Evolutionary conservation across 2,329 filamentous ascomycete genomes (phyloP).

Genomic region (Colletotrichum noveboracense): DNA sequence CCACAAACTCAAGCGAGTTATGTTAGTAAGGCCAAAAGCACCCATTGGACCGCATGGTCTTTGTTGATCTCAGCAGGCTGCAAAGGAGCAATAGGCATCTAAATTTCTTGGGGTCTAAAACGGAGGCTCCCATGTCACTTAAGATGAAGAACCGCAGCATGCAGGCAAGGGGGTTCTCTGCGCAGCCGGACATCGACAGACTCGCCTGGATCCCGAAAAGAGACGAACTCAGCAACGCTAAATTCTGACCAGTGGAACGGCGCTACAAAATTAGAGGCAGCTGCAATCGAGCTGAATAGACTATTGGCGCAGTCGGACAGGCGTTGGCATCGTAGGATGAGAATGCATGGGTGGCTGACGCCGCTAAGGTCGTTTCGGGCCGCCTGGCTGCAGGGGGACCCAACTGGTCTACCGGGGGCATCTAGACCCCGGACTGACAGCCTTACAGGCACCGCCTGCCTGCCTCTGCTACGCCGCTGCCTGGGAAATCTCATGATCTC

Average conservation of each 20-base stretch:
- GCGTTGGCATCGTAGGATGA: constrained; percentile 11
- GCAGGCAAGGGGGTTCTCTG: background rate
- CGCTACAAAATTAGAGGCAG: background rate
- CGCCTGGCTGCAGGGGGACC: constrained; percentile 12
- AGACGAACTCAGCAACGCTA: background rate
- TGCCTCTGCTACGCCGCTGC: background rate
- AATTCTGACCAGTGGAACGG: constrained; percentile 11
- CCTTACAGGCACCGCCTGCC: background rate
- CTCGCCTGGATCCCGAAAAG: background rate
- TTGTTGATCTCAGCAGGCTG: background rate
- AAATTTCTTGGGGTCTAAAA: background rate
- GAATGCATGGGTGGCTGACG: constrained; percentile 13
- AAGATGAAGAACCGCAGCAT: background rate
- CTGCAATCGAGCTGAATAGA: background rate
- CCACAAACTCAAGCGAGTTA: background rate
- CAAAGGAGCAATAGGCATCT: constrained; percentile 4
- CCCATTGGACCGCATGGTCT: background rate
- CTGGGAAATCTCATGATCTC: background rate
- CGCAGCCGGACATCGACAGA: background rate
- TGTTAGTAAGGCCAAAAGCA: background rate
- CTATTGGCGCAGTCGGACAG: constrained; percentile 5
- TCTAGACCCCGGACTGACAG: constrained; percentile 1
- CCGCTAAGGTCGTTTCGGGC: constrained; percentile 18
- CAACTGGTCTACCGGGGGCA: background rate
- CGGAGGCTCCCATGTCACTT: background rate